A percentile compares a stretch with the other conserved stretches of the same genome.
phyloP scores from a whole-genome alignment of 805 yeast genomes.

The Lachancea lanzarotensis region DNA sequence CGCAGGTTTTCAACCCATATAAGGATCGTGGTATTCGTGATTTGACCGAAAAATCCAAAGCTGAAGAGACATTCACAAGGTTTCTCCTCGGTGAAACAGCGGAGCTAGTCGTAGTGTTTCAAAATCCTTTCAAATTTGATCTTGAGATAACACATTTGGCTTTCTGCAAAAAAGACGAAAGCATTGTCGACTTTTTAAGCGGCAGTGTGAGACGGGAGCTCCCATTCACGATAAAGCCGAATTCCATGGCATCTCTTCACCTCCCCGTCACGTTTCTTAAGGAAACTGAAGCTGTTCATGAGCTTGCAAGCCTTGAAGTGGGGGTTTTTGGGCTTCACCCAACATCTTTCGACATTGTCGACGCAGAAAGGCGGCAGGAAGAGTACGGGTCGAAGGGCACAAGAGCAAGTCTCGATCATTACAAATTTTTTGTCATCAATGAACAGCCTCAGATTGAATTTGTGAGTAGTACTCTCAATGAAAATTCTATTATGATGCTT shows the following conservation, averaged over 20 bases:
- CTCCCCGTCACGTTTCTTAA: conserved; percentile 18
- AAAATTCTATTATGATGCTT: conserved; percentile 26
- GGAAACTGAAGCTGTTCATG: conserved; percentile 12
- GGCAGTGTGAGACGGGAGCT: conserved; percentile 12
- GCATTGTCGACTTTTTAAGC: conserved; percentile 19
- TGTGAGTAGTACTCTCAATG: conserved; percentile 20
- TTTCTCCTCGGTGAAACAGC: conserved; percentile 56
- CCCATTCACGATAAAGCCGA: conserved; percentile 35
- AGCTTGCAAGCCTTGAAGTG: conserved; percentile 14
- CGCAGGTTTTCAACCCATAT: conserved; percentile 52
- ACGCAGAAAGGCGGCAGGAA: conserved; percentile 7
- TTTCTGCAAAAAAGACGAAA: conserved; percentile 31
- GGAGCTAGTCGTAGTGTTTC: conserved; percentile 50
- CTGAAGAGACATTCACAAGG: conserved; percentile 4
- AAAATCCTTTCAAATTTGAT: conserved; percentile 77
- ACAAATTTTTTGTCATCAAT: conserved; percentile 20
- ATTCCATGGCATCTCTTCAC: conserved; percentile 34
- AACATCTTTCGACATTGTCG: conserved; percentile 14
- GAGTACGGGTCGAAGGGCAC: not conserved
- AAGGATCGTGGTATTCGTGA: conserved; percentile 19
- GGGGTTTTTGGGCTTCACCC: conserved; percentile 23
- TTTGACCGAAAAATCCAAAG: not conserved
- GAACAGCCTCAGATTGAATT: conserved; percentile 29
- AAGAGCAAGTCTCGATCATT: conserved; percentile 8
- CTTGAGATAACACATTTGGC: conserved; percentile 49